These are phyloP conservation scores for Nigrograna mackinnonii DNA, from an alignment of 2,329 filamentous ascomycete genomes.

Conservation along the genomic window DNA sequence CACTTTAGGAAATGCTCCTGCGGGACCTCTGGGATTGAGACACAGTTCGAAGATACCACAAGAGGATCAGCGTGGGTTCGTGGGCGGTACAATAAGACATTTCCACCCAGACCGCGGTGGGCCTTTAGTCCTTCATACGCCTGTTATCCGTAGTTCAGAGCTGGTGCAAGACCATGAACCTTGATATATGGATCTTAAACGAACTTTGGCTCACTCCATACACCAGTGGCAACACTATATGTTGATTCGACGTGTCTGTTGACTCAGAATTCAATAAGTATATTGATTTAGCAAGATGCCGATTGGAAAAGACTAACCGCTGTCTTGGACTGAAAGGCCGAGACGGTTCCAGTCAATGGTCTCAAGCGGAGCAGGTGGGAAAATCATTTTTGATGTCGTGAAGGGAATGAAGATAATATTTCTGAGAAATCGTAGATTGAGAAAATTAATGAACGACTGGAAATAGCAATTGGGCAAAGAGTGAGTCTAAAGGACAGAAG, in stretches of 20 bases:
- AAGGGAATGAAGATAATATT: neutral
- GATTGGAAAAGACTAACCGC: neutral
- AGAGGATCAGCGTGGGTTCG: slow-evolving; percentile 32
- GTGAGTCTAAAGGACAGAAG: no score
- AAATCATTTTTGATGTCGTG: no score
- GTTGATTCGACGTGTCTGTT: slow-evolving; percentile 22
- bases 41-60: slow-evolving; percentile 22
- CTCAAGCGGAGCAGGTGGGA: slow-evolving; percentile 13
- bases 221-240: slow-evolving; percentile 11
- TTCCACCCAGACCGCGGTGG: slow-evolving; percentile 13
- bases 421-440: neutral
- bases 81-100: slow-evolving; percentile 39
- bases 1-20: slow-evolving; percentile 28
- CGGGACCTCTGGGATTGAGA: slow-evolving; percentile 36
- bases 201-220: slow-evolving; percentile 18
- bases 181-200: slow-evolving; percentile 16
- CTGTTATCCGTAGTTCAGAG: slow-evolving; percentile 25
- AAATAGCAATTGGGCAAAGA: no score
- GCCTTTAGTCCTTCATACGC: slow-evolving; percentile 25
- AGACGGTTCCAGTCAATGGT: slow-evolving; percentile 16
- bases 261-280: slow-evolving; percentile 4
- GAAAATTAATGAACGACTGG: neutral
- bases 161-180: slow-evolving; percentile 22
- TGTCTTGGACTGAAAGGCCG: slow-evolving; percentile 9
- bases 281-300: neutral